A percentile compares a stretch with the other conserved stretches of the same genome.
These are phyloP conservation scores for Isoetes engelmannii DNA, from an alignment of 83 land plant genomes.

Conservation along the genomic window DNA sequence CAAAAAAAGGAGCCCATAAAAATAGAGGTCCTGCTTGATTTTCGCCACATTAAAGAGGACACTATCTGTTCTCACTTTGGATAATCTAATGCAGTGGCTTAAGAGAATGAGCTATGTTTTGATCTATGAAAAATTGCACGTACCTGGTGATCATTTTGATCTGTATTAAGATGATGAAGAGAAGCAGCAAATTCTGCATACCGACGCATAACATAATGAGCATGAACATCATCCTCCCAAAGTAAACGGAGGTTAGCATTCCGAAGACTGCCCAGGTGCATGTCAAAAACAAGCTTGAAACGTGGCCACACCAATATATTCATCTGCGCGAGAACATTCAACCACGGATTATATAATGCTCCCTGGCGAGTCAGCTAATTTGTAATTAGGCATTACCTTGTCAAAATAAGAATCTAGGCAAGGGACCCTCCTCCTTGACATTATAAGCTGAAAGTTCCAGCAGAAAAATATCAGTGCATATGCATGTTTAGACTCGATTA, in stretches of 20 bases:
- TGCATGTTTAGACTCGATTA: too few relatives aligned
- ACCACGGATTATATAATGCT: background rate
- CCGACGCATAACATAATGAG: constrained; percentile 97
- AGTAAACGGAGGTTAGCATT: constrained; percentile 80
- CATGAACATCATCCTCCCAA: constrained; percentile 99
- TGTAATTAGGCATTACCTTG: constrained; percentile 53
- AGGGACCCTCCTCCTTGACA: constrained; percentile 94
- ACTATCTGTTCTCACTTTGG: too few relatives aligned
- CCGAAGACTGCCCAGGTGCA: constrained; percentile 91
- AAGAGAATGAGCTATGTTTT: too few relatives aligned
- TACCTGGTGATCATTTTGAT: constrained; percentile 98
- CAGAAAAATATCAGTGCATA: too few relatives aligned
- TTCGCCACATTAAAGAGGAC: too few relatives aligned
- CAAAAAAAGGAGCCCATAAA: background rate
- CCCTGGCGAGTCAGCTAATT: background rate
- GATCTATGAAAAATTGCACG: background rate
- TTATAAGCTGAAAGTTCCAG: constrained; percentile 55
- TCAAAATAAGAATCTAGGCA: constrained; percentile 96
- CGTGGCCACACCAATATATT: constrained; percentile 96
- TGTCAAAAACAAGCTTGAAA: constrained; percentile 98
- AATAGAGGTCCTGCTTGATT: too few relatives aligned
- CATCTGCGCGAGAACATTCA: constrained; percentile 40
- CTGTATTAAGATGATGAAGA: constrained; percentile 83
- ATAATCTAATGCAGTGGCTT: too few relatives aligned
- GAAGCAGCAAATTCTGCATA: constrained; percentile 99